phyloP scores from a whole-genome alignment of 441 rosid species.

The Sinapis alba region DNA sequence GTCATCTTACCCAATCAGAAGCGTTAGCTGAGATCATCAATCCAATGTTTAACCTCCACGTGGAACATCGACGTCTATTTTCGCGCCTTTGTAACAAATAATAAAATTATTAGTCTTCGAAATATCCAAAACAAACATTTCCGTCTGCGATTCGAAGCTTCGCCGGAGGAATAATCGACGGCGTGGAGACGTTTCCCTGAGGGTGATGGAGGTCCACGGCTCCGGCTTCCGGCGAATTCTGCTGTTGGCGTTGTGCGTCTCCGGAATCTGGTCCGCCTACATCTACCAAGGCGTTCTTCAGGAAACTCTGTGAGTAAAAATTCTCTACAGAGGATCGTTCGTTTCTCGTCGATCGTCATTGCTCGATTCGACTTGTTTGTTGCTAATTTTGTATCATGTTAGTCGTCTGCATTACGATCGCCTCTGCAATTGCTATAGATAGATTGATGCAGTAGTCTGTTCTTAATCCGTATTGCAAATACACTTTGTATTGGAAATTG shows the following conservation, averaged over 20 bases:
- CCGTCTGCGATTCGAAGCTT: neutral
- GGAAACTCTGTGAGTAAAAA: conserved; percentile 73
- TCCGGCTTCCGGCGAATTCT: conserved; percentile 70
- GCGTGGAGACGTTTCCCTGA: conserved; percentile 48
- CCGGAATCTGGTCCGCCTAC: conserved; percentile 97
- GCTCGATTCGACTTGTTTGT: conserved; percentile 13
- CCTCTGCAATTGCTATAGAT: neutral
- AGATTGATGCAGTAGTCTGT: neutral
- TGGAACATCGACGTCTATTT: conserved; percentile 55
- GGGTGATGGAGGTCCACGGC: conserved; percentile 72
- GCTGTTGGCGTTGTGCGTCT: conserved; percentile 81
- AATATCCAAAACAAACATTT: neutral
- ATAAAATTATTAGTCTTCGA: neutral
- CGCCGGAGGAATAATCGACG: conserved; percentile 19
- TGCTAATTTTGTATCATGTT: neutral
- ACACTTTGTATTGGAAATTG: neutral
- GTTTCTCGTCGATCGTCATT: conserved; percentile 1
- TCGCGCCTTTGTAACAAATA: conserved; percentile 41
- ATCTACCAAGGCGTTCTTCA: conserved; percentile 96
- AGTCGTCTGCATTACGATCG: neutral
- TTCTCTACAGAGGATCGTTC: neutral
- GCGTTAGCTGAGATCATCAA: conserved; percentile 29
- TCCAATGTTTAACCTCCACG: conserved; percentile 63
- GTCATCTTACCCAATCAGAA: conserved; percentile 59
- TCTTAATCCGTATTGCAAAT: neutral